A percentile compares a stretch with the other conserved stretches of the same genome.
Conservation (phyloP, 805 yeast genomes). For the Saccharomycopsis oosterbeekiorum region DNA sequence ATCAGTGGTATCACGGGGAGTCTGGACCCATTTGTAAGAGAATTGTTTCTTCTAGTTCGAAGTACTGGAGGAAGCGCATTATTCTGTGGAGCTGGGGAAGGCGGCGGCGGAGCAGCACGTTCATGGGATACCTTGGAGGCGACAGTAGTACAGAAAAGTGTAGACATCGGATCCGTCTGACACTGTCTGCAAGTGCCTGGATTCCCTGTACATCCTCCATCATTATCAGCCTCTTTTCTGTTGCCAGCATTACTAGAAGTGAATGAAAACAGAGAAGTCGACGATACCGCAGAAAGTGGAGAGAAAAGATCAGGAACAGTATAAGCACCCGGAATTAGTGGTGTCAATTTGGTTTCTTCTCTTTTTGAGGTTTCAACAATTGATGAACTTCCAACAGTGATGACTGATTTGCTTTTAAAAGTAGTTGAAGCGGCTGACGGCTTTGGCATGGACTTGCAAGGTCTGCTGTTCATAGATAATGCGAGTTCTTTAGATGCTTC, state of each 20-base stretch:
- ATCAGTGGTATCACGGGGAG: constrained; percentile 1
- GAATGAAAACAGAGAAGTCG: not conserved
- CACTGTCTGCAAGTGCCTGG: constrained; percentile 85
- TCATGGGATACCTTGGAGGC: constrained; percentile 36
- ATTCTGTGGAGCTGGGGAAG: not conserved
- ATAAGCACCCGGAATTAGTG: not conserved
- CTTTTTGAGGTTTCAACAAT: constrained; percentile 3
- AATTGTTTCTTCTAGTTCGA: not conserved
- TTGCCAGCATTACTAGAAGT: not conserved
- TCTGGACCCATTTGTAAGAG: not conserved
- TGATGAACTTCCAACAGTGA: not conserved
- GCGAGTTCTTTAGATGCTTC: constrained; percentile 35
- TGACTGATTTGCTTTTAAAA: not conserved
- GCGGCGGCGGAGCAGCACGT: constrained; percentile 6
- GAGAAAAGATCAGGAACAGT: not conserved
- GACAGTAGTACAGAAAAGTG: constrained; percentile 78
- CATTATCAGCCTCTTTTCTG: constrained; percentile 19
- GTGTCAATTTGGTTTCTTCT: constrained; percentile 11
- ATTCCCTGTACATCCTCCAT: constrained; percentile 62
- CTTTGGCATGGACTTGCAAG: not conserved
- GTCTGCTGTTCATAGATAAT: not conserved
- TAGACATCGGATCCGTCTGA: constrained; percentile 78
- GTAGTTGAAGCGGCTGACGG: too few species aligned
- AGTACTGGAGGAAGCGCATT: not conserved
- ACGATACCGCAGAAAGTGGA: not conserved